phyloP scores from a whole-genome alignment of 2,329 filamentous ascomycete species.

The Gaeumannomyces sp. region DNA sequence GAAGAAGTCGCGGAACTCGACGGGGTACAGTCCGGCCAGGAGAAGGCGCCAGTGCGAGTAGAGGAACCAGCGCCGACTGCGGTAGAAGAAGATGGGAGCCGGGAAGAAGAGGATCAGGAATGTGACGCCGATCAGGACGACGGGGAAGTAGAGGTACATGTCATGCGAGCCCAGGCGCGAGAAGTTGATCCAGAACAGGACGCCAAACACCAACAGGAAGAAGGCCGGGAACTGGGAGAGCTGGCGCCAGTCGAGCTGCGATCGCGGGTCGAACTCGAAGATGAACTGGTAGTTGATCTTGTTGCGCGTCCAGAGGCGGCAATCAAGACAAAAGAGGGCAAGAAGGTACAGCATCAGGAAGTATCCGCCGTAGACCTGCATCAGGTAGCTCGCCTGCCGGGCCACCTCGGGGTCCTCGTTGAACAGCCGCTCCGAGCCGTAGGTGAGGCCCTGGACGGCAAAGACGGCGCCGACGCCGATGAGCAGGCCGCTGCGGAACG shows the following conservation, averaged over 20 bases:
- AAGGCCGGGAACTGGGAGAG: slow-evolving; percentile 81
- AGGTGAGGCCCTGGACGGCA: slow-evolving; percentile 57
- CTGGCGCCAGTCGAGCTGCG: slow-evolving; percentile 84
- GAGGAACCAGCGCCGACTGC: slow-evolving; percentile 76
- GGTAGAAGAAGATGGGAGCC: slow-evolving; percentile 64
- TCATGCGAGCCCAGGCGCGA: slow-evolving; percentile 55
- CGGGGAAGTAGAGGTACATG: slow-evolving; percentile 81
- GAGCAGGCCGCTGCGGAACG: slow-evolving; percentile 58
- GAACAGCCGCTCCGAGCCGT: slow-evolving; percentile 49
- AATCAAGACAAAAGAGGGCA: slow-evolving; percentile 78
- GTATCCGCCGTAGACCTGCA: slow-evolving; percentile 91
- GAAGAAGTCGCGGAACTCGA: slow-evolving; percentile 97
- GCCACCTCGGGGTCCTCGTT: slow-evolving; percentile 41
- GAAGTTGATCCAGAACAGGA: slow-evolving; percentile 90
- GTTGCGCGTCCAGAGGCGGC: slow-evolving; percentile 71
- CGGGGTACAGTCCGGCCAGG: slow-evolving; percentile 79
- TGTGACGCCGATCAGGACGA: slow-evolving; percentile 68
- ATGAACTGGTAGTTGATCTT: slow-evolving; percentile 97
- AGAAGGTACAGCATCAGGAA: slow-evolving; percentile 78
- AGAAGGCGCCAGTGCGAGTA: slow-evolving; percentile 87
- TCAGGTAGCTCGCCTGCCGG: slow-evolving; percentile 57
- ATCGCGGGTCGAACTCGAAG: slow-evolving; percentile 88
- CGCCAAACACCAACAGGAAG: slow-evolving; percentile 69
- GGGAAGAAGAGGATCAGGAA: slow-evolving; percentile 69
- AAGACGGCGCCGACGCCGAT: slow-evolving; percentile 64